A percentile compares a stretch with the other conserved stretches of the same genome.
These are phyloP conservation scores for Ustilago curta DNA, from an alignment of 1,284 basidiomycete genomes.

Conservation along the genomic window DNA sequence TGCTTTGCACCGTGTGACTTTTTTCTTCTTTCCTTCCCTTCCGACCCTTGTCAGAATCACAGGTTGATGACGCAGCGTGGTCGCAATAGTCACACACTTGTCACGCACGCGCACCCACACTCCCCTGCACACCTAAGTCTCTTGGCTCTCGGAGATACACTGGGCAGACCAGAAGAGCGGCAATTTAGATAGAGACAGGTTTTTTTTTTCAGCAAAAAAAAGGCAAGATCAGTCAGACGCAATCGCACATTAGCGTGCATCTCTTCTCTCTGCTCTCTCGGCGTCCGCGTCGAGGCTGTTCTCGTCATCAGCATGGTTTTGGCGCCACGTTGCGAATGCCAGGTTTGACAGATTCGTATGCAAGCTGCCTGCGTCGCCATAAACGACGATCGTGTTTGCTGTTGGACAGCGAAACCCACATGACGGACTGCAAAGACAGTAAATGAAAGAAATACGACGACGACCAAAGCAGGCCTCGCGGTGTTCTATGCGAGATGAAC, in stretches of 20 bases:
- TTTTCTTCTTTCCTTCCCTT: too few species aligned
- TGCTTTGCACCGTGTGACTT: too few species aligned
- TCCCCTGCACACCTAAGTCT: too few species aligned
- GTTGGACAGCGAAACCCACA: neutral
- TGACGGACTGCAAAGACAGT: too few species aligned
- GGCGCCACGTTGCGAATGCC: neutral
- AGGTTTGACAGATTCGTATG: too few species aligned
- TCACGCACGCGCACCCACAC: too few species aligned
- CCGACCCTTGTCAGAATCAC: too few species aligned
- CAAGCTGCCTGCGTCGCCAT: neutral
- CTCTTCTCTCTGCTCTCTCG: neutral
- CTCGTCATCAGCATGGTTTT: neutral
- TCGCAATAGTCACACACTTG: too few species aligned
- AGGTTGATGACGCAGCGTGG: too few species aligned
- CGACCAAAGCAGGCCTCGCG: neutral
- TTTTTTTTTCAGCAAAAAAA: neutral
- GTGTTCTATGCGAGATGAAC: too few species aligned
- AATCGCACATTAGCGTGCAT: neutral
- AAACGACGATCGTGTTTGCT: neutral
- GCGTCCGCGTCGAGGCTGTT: too few species aligned
- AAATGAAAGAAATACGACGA: neutral
- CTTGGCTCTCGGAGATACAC: slow-evolving; percentile 2
- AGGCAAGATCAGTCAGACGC: neutral
- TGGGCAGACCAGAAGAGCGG: neutral
- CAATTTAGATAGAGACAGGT: neutral